phyloP scores from a whole-genome alignment of 2,329 filamentous ascomycete species.

The Tolypocladium ovalisporum region DNA sequence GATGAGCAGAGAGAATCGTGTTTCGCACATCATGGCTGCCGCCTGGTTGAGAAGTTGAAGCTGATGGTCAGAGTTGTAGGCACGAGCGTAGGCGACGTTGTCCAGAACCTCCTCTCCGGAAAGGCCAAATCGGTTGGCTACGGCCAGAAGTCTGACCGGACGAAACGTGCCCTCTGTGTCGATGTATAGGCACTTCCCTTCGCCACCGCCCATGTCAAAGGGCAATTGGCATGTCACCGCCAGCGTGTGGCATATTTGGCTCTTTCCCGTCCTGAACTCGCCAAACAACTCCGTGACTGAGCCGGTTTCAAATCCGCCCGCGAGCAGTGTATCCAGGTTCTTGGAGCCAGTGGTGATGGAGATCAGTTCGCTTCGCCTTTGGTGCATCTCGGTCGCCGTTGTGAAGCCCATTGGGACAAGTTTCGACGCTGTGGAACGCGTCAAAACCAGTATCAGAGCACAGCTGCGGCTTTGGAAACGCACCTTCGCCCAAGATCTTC shows the following conservation, averaged over 20 bases:
- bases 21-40: constrained; percentile 98
- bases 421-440: constrained; percentile 60
- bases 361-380: constrained; percentile 89
- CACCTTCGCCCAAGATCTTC: constrained; percentile 84
- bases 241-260: constrained; percentile 96
- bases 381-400: constrained; percentile 97
- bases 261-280: constrained; percentile 96
- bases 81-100: constrained; percentile 94
- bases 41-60: constrained; percentile 91
- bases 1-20: constrained; percentile 86
- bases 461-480: constrained; percentile 5
- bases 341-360: constrained; percentile 98
- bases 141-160: constrained; percentile 79
- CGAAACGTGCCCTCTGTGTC: constrained; percentile 97
- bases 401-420: constrained; percentile 98
- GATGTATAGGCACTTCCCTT: constrained; percentile 97
- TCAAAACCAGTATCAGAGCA: constrained; percentile 4
- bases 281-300: constrained; percentile 98
- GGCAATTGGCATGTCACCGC: constrained; percentile 95
- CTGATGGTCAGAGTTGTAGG: constrained; percentile 98
- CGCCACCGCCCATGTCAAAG: constrained; percentile 97
- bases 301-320: constrained; percentile 90
- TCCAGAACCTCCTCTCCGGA: constrained; percentile 96
- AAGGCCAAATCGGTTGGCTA: constrained; percentile 87
- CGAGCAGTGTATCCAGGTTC: constrained; percentile 87